phyloP scores from a whole-genome alignment of 2,329 filamentous ascomycete species.

The Phaeosphaeriaceae sp. region DNA sequence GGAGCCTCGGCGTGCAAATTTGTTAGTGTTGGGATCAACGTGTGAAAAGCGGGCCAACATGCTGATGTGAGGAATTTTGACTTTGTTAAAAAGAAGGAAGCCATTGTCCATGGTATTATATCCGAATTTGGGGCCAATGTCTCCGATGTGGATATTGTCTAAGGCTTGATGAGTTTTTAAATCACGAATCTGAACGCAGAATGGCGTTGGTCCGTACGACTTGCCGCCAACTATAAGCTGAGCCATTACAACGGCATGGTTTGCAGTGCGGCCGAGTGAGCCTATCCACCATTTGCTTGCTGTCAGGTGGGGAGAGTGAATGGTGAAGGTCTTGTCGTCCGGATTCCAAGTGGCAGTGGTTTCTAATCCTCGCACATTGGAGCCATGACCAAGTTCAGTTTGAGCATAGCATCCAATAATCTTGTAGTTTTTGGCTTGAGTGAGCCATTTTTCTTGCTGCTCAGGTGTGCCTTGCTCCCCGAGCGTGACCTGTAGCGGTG shows the following conservation, averaged over 20 bases:
- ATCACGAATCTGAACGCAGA: constrained; percentile 73
- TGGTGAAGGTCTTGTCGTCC: constrained; percentile 74
- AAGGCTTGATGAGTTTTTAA: constrained; percentile 59
- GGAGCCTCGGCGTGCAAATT: constrained; percentile 70
- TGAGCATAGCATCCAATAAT: constrained; percentile 82
- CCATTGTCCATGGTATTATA: constrained; percentile 86
- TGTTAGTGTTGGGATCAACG: constrained; percentile 70
- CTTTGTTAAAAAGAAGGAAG: constrained; percentile 76
- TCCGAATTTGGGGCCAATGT: constrained; percentile 81
- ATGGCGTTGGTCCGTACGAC: constrained; percentile 75
- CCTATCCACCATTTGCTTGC: constrained; percentile 88
- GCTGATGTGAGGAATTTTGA: constrained; percentile 75
- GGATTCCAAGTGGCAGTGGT: constrained; percentile 77
- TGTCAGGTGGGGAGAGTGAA: constrained; percentile 76
- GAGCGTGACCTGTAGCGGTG: constrained; percentile 63
- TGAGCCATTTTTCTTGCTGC: constrained; percentile 75
- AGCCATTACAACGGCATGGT: constrained; percentile 79
- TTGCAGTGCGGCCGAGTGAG: constrained; percentile 75
- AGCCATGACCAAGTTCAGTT: constrained; percentile 80
- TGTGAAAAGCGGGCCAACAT: constrained; percentile 75
- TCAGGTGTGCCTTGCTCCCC: constrained; percentile 74
- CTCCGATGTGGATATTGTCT: constrained; percentile 69
- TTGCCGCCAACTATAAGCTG: constrained; percentile 74
- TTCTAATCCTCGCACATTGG: constrained; percentile 68
- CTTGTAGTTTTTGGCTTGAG: constrained; percentile 71